Evolutionary conservation across 768 basidiomycete species (phyloP).

Genomic region (Pleurotus ostreatus): DNA sequence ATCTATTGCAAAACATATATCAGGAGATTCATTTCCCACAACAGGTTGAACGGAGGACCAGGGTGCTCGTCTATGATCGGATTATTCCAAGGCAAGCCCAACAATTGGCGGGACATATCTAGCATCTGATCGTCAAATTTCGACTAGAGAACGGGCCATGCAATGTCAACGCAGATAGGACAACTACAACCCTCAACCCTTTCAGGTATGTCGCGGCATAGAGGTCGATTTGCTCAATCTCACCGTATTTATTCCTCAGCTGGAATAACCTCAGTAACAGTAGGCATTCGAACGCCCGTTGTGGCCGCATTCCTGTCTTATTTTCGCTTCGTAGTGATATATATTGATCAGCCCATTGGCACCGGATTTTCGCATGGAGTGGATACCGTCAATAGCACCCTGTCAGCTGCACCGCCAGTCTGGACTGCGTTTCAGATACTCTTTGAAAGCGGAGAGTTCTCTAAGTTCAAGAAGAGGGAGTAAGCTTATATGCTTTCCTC

Average conservation of each 20-base stretch:
- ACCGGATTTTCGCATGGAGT: slow-evolving; percentile 61
- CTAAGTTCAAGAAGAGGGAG: slow-evolving; percentile 51
- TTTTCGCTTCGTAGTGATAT: slow-evolving; percentile 44
- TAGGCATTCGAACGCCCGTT: slow-evolving; percentile 21
- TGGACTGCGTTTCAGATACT: slow-evolving; percentile 65
- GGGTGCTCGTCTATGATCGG: slow-evolving; percentile 65
- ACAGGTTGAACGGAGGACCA: slow-evolving; percentile 56
- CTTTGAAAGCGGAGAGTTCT: slow-evolving; percentile 52
- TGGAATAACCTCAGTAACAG: slow-evolving; percentile 72
- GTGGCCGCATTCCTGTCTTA: neutral
- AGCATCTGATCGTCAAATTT: neutral
- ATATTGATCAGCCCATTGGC: slow-evolving; percentile 67
- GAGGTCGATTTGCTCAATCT: too few relatives aligned
- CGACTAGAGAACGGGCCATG: slow-evolving; percentile 61
- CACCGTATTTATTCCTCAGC: slow-evolving; percentile 21
- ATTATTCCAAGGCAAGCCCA: slow-evolving; percentile 51
- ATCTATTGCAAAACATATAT: neutral
- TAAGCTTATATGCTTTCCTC: slow-evolving; percentile 21
- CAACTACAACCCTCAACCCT: slow-evolving; percentile 52
- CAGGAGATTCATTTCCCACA: slow-evolving; percentile 3
- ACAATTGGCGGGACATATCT: neutral
- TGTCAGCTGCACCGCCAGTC: slow-evolving; percentile 50
- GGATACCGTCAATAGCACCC: slow-evolving; percentile 53
- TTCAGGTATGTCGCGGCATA: slow-evolving; percentile 37
- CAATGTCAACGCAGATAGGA: slow-evolving; percentile 48